Evolutionary conservation across 1,284 basidiomycete species (phyloP).

Genomic region (Trichosporon sp.): DNA sequence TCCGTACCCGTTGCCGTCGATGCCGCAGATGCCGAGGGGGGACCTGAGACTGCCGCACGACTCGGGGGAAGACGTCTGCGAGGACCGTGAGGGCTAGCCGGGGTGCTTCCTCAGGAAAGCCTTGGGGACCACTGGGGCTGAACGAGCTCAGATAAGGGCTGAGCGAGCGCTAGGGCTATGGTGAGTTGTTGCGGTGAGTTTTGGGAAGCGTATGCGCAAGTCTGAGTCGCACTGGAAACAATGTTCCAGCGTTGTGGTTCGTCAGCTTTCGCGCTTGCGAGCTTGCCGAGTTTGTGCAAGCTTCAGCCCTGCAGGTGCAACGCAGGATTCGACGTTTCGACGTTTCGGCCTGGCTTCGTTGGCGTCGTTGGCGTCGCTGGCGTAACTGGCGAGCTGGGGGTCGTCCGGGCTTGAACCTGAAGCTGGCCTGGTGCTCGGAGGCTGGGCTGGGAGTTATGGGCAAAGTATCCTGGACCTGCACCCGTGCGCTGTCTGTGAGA

Average conservation of each 20-base stretch:
- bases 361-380: background rate
- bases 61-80: background rate
- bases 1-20: background rate
- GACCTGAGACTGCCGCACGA: background rate
- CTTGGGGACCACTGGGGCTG: background rate
- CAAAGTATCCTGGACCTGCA: background rate
- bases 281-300: background rate
- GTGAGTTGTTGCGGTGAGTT: background rate
- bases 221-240: background rate
- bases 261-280: background rate
- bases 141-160: background rate
- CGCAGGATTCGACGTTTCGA: background rate
- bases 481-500: background rate
- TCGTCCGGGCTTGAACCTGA: background rate
- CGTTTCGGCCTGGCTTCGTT: background rate
- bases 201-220: background rate
- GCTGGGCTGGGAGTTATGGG: background rate
- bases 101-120: background rate
- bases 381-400: background rate
- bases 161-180: background rate
- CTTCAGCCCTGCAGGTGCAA: background rate
- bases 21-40: background rate
- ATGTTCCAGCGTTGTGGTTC: slow-evolving; percentile 2
- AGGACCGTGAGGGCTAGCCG: background rate
- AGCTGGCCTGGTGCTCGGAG: background rate